Evolutionary conservation across 2,329 filamentous ascomycete species (phyloP), one percentile per base, ranked within the genome.

Genomic region (Cadophora sp.): DNA sequence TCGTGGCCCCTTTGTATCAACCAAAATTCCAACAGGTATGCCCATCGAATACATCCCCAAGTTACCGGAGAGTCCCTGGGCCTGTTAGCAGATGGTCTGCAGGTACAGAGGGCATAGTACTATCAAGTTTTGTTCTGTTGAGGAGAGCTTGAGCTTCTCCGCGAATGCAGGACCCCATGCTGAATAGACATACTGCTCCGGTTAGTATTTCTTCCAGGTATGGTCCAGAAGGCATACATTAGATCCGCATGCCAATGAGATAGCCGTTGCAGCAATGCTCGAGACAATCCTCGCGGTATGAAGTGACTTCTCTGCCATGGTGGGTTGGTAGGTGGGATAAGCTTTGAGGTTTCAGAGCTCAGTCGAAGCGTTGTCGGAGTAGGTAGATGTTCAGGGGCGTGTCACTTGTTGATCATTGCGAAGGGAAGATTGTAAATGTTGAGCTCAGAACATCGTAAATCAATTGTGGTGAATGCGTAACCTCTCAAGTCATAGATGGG

Each of bases 151-250:
- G 74, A 99, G 84, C 73, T 87, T 89, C 75, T 96, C 90, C 59
- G 94, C 94, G 77, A 97, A 97, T 80, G 97, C 94, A 22, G 96
- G 96, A 16, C 93, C 94, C 94, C 96, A 99, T 80, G 95, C 95
- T 64, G 94, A 97, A 81, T 97, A 99, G 77, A 94, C 95, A 87
- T 99, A 98, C 93, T 97, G 4, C 43, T 48, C 16, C 59, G 43
- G 56, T 70, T 47, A 70, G 66, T 59, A 59, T 22, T 59, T 18
- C 2, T n/a, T 27, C 4, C 36, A 11, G 18, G 36, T 43, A 13
- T 58, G n/a, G 6, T 8, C 14, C 8, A 53, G 45, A 62, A 53
- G 9, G 80, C 88, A 75, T 81, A 96, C 94, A 79, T 97, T 97
- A 70, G 94, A 97, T 68, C 96, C 96, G 79, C 94, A 97, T 68